Evolutionary conservation across 306 rosid genomes (phyloP), one percentile per base, ranked within the genome.

Genomic region (Ochetophila trinervis): DNA sequence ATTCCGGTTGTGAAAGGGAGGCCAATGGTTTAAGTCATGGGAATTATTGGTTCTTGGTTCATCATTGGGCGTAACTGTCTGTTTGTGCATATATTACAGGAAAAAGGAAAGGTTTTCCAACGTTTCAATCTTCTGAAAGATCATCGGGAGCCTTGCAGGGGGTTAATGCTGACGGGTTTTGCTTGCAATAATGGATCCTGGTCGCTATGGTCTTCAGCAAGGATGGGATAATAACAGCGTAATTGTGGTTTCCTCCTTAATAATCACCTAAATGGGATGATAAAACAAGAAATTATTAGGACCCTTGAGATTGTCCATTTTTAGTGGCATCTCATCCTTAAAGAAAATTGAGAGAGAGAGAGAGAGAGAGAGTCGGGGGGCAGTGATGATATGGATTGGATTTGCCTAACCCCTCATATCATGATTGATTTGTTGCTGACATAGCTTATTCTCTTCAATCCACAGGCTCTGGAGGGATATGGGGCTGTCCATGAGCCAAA

Each of bases 171-270:
- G 65, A 61, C 67, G 27, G 17, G 76, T 55, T 62, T 74, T 81
- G 74, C 58, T 80, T 79, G 85, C 88, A 64, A 83, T 84, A 74
- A 93, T 93, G 98, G 98, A 93, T 81, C 91, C 97, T 60, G 91
- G 88, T 84, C 99, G 96, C 91, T 93, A 84, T 84, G 87, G 84
- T 74, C 91, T 78, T 70, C 97, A 81, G 83, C 97, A 81, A 90
- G 96, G 99, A 89, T 93, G 99, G 99, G 99, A 93, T 87, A 85
- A 93, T 90, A 90, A 93, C 99, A 93, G 99, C 99, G 99, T 93
- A 93, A 93, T 93, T 87, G 99, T 86, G 99, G 97, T 90, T 93
- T 93, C 97, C 99, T 90, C 96, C 90, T 93, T 89, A 85, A 64
- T 82, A 84, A 93, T 87, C 97, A 87, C 90, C 96, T 90, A 71